phyloP scores from a whole-genome alignment of 1,284 basidiomycete genomes.

The Sporisorium reilianum region DNA sequence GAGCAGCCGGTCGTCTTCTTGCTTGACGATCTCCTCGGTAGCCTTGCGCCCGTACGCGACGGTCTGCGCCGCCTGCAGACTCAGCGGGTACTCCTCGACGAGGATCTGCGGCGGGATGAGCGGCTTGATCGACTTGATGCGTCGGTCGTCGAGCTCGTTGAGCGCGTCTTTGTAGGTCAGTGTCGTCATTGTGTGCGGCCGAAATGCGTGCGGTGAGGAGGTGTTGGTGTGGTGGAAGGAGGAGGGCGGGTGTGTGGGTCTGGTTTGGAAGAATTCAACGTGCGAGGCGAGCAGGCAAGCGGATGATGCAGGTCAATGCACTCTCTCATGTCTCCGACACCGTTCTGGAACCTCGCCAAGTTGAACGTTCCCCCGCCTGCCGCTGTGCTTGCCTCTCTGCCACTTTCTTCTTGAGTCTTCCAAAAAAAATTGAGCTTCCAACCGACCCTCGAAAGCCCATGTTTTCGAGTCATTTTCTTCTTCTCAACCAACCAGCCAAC shows the following conservation, averaged over 20 bases:
- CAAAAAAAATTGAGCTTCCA: background rate
- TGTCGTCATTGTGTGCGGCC: conserved; percentile 8
- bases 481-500: conserved; percentile 1
- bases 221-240: background rate
- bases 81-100: conserved; percentile 66
- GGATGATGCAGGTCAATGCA: conserved; percentile 12
- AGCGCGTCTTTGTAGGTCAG: conserved; percentile 57
- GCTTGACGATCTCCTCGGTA: conserved; percentile 63
- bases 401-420: background rate
- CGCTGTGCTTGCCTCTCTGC: background rate
- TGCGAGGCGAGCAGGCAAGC: background rate
- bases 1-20: conserved; percentile 64
- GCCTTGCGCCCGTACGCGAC: conserved; percentile 55
- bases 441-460: background rate
- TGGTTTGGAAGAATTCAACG: conserved; percentile 1
- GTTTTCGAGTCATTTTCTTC: conserved; percentile 3
- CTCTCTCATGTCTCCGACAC: background rate
- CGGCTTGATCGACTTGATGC: conserved; percentile 66
- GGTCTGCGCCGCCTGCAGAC: conserved; percentile 56
- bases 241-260: too few species aligned
- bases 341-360: background rate
- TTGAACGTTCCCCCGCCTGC: background rate
- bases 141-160: conserved; percentile 66
- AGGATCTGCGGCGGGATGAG: conserved; percentile 67
- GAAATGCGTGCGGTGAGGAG: background rate